A percentile compares a stretch with the other conserved stretches of the same genome.
These are phyloP conservation scores for Monosporascus sp. DNA, from an alignment of 2,329 filamentous ascomycete species.

Conservation along the genomic window DNA sequence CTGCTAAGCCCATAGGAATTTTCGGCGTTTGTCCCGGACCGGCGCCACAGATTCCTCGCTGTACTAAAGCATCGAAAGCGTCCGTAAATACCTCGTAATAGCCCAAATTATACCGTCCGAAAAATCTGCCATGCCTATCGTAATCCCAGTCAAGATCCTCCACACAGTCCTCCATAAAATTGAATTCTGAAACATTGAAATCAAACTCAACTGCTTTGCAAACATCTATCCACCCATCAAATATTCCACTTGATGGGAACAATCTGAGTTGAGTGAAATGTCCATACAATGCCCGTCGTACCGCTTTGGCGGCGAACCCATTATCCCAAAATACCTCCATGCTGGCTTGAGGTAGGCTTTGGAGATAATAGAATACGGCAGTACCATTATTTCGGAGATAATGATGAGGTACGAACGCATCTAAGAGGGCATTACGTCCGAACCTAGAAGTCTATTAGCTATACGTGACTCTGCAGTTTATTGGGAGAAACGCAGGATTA, in stretches of 20 bases:
- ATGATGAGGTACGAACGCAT: accelerated
- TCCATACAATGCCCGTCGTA: neutral
- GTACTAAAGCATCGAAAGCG: neutral
- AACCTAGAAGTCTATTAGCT: neutral
- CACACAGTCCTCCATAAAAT: no score
- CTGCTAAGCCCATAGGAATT: neutral
- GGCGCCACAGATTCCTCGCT: no score
- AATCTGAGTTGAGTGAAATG: no score
- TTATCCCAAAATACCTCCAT: constrained; percentile 1
- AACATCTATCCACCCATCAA: constrained; percentile 1
- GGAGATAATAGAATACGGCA: constrained; percentile 5
- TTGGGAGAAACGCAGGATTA: neutral
- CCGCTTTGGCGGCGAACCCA: accelerated
- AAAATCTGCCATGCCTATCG: no score
- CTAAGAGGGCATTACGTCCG: neutral
- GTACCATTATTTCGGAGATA: neutral
- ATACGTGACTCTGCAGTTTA: neutral
- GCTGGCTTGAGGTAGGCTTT: neutral
- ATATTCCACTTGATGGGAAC: no score
- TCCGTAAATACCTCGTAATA: no score
- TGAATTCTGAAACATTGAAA: neutral
- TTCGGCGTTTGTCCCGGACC: neutral
- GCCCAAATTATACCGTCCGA: no score
- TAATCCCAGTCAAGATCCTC: no score
- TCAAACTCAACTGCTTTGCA: constrained; percentile 3